Conservation (phyloP, 2,329 filamentous ascomycete species). For the Colletotrichum eleusines region DNA sequence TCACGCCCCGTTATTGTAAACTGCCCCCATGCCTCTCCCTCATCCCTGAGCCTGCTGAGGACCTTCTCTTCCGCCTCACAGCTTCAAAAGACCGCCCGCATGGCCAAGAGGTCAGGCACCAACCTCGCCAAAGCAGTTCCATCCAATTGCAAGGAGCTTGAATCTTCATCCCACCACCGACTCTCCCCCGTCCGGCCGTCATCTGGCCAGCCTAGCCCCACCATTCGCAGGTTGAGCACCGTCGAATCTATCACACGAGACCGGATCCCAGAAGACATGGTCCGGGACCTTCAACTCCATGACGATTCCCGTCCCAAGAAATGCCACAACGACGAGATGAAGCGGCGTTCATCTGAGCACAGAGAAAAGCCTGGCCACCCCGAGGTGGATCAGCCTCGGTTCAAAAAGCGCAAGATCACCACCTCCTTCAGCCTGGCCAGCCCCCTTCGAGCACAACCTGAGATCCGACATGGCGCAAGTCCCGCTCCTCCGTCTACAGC, state of each 20-base stretch:
- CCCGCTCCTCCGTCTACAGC: neutral
- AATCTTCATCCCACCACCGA: neutral
- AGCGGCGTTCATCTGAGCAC: neutral
- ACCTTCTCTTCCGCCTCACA: neutral
- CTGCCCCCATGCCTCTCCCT: too few species aligned
- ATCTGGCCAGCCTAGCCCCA: too few species aligned
- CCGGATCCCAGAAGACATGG: neutral
- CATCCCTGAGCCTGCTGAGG: neutral
- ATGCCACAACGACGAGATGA: neutral
- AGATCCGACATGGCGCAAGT: too few species aligned
- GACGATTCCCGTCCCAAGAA: neutral
- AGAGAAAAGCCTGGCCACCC: neutral
- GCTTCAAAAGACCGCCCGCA: neutral
- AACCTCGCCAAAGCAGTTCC: neutral
- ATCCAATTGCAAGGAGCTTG: neutral
- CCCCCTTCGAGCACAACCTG: neutral
- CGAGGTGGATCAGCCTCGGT: neutral
- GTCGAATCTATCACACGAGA: neutral
- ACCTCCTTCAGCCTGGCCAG: too few species aligned
- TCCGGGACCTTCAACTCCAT: neutral
- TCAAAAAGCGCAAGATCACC: neutral
- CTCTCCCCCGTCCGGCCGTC: neutral
- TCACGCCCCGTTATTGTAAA: slow-evolving; percentile 5
- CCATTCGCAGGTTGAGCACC: neutral
- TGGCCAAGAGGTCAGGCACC: neutral